Evolutionary conservation across 1,284 basidiomycete genomes (phyloP), one percentile per base, ranked within the genome.

Genomic region (Trichosporon coremiiforme): DNA sequence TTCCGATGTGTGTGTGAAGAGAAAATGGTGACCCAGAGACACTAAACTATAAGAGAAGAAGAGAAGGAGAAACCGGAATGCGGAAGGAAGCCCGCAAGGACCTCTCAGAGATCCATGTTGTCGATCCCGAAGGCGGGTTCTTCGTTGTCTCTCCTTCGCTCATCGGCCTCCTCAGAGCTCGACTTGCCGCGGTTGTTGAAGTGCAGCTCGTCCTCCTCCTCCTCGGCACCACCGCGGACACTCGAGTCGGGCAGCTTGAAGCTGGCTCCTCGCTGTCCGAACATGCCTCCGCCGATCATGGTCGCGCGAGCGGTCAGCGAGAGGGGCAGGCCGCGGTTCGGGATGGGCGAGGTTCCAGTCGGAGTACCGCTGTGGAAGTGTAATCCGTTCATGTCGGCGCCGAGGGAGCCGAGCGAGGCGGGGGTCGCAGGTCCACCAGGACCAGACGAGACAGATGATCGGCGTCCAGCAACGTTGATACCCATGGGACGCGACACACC

Each of bases 281-380:
- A 82, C 78, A 82, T 82, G 45, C 80, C 80, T 17, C 77, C 77
- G 17, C 80, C 79, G 9, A 81, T 74, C 70, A 82, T 79, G 25
- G 77, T 77, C 5, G 77, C 78, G 10, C 80, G 71, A 38, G 77
- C 73, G 8, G 71, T 69, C 9, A 76, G 65, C 15, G 74, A 74
- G 17, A 78, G 69, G 2, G 73, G 70, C n/a, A 72, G 65, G 35
- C 67, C 68, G 36, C 77, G 71, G 55, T 74, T 72, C 15, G 78
- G 78, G 31, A 80, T 75, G 4, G 79, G 73, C 33, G 65, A 67
- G 2, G 73, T 68, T 15, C 73, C 70, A 6, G 66, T 64, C 7
- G 73, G 74, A 2, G 73, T 66, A 20, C 69, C 69, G 8, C 71
- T 68, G 57, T 78, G 74, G 73, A 82, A 81, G 64, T 79, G 75